Evolutionary conservation across 805 yeast genomes (phyloP).

Genomic region (Jamesozyma hellenica): DNA sequence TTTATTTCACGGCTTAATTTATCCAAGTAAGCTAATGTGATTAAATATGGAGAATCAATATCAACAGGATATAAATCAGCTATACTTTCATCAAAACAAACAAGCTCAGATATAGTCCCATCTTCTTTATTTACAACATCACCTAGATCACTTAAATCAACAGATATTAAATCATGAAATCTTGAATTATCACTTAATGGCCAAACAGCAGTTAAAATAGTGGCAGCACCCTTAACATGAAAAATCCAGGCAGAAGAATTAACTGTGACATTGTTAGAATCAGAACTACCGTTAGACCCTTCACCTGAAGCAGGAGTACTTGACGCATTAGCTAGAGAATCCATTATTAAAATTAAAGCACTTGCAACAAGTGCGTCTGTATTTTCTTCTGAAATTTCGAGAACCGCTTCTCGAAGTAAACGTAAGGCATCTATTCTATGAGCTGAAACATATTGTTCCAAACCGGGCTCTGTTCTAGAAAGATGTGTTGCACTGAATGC

Average conservation of each 20-base stretch:
- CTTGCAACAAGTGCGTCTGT: constrained; percentile 91
- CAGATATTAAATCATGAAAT: constrained; percentile 64
- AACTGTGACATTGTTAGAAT: too few species aligned
- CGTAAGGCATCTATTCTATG: constrained; percentile 84
- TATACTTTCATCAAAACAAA: constrained; percentile 79
- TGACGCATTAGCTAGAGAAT: constrained; percentile 88
- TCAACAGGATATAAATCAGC: constrained; percentile 82
- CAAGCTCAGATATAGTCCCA: constrained; percentile 43
- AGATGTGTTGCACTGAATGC: constrained; percentile 91
- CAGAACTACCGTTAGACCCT: too few species aligned
- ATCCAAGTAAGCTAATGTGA: constrained; percentile 76
- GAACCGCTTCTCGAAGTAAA: constrained; percentile 72
- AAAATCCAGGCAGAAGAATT: constrained; percentile 80
- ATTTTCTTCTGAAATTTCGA: constrained; percentile 71
- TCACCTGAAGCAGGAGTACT: constrained; percentile 9
- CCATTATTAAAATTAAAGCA: constrained; percentile 82
- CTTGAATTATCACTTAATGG: constrained; percentile 66
- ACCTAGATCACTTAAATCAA: constrained; percentile 82
- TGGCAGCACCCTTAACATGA: constrained; percentile 95
- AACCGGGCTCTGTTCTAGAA: constrained; percentile 63
- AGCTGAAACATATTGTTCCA: constrained; percentile 70
- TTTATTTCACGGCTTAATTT: constrained; percentile 72
- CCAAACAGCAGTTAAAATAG: constrained; percentile 90
- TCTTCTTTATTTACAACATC: constrained; percentile 37
- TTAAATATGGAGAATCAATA: constrained; percentile 71